phyloP scores from a whole-genome alignment of 495 filamentous ascomycete genomes.

The Sordaria brevicollis region DNA sequence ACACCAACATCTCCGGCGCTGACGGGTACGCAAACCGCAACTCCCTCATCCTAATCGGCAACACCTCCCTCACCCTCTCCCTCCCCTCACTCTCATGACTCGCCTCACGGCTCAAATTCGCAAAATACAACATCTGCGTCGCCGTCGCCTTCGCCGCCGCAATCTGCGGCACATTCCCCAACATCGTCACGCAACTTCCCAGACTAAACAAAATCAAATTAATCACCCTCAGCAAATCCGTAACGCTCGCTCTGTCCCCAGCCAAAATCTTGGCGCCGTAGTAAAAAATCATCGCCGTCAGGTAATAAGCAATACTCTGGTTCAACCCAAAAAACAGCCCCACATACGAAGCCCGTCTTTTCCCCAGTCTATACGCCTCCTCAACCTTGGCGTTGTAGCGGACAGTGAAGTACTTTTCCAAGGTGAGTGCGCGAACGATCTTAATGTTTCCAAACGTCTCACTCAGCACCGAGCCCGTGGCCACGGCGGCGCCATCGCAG shows the following conservation, averaged over 20 bases:
- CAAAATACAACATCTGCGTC: constrained; percentile 61
- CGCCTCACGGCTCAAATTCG: constrained; percentile 36
- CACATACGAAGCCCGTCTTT: constrained; percentile 46
- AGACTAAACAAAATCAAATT: constrained; percentile 78
- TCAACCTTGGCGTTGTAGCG: constrained; percentile 49
- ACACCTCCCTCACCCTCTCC: constrained; percentile 35
- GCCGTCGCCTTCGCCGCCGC: constrained; percentile 62
- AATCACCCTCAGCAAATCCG: constrained; percentile 60
- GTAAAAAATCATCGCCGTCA: constrained; percentile 76
- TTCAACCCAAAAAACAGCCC: constrained; percentile 69
- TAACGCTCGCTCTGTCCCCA: constrained; percentile 29
- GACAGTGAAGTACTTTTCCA: constrained; percentile 63
- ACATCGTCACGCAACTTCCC: constrained; percentile 55
- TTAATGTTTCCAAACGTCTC: constrained; percentile 79
- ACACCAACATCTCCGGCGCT: constrained; percentile 39
- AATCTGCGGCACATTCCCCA: constrained; percentile 72
- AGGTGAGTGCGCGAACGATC: constrained; percentile 66
- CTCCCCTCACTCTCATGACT: constrained; percentile 53
- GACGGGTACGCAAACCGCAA: constrained; percentile 62
- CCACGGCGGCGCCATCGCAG: constrained; percentile 49
- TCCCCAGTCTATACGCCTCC: constrained; percentile 43
- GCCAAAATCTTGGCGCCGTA: constrained; percentile 60
- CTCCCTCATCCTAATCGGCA: constrained; percentile 51
- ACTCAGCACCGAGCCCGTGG: constrained; percentile 48
- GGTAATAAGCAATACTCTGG: constrained; percentile 58